These are phyloP conservation scores for Holtermannia corniformis DNA, from an alignment of 768 basidiomycete genomes.

Conservation along the genomic window DNA sequence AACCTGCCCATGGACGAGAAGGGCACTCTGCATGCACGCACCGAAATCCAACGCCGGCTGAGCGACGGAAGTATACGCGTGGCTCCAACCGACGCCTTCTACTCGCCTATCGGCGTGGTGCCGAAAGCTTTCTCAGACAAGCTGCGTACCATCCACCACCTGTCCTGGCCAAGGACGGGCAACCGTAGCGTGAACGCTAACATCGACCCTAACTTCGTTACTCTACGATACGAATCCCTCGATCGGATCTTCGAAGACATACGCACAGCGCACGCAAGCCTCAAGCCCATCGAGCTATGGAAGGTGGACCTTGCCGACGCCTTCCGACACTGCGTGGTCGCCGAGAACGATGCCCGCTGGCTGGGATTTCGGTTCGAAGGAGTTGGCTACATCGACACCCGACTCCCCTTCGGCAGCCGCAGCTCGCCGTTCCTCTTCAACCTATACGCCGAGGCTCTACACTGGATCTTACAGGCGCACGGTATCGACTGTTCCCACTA, in stretches of 20 bases:
- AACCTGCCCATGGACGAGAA: constrained; percentile 4
- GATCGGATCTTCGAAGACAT: not conserved
- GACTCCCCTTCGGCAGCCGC: constrained; percentile 40
- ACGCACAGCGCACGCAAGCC: no score
- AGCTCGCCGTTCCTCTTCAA: constrained; percentile 45
- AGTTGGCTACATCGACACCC: constrained; percentile 35
- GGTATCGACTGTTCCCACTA: constrained; percentile 5
- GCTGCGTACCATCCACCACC: constrained; percentile 6
- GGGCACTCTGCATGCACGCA: not conserved
- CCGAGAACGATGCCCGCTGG: constrained; percentile 36
- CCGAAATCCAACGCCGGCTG: not conserved
- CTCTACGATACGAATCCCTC: constrained; percentile 4
- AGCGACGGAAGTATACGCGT: no score
- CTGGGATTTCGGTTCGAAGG: constrained; percentile 40
- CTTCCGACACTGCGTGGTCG: constrained; percentile 43
- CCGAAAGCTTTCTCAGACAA: not conserved
- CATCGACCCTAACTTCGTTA: not conserved
- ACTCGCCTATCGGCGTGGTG: constrained; percentile 3
- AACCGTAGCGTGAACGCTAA: constrained; percentile 1
- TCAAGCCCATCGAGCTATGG: not conserved
- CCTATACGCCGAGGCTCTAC: constrained; percentile 44
- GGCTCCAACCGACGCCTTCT: no score
- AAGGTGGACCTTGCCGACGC: constrained; percentile 44
- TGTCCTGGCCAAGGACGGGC: constrained; percentile 2
- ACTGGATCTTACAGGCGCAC: constrained; percentile 31